phyloP scores from a whole-genome alignment of 1,284 basidiomycete species.

The Mycosarcoma mackinlayi region DNA sequence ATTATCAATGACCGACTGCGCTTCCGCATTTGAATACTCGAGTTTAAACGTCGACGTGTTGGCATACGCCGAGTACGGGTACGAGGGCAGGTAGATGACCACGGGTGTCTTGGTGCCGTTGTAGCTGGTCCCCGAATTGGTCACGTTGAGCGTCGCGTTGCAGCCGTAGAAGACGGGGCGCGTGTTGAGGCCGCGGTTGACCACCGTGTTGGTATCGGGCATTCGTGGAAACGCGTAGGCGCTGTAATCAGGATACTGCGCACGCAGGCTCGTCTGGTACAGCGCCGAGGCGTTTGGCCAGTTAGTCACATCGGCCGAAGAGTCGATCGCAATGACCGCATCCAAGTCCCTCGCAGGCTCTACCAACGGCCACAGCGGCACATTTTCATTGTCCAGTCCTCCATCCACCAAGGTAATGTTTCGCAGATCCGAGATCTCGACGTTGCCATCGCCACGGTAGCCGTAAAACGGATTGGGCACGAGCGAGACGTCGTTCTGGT shows the following conservation, averaged over 20 bases:
- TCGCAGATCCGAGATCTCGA: conserved; percentile 41
- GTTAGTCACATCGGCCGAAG: conserved; percentile 72
- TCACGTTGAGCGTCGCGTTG: conserved; percentile 68
- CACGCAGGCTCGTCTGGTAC: conserved; percentile 63
- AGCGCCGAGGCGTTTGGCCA: conserved; percentile 76
- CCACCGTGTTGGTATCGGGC: conserved; percentile 72
- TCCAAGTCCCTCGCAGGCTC: conserved; percentile 76
- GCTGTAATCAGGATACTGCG: conserved; percentile 35
- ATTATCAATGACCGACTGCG: conserved; percentile 63
- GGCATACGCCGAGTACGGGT: conserved; percentile 69
- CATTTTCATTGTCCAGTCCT: conserved; percentile 71
- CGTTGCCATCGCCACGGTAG: conserved; percentile 58
- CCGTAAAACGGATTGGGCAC: conserved; percentile 70
- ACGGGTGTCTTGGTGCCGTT: conserved; percentile 68
- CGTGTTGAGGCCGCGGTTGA: conserved; percentile 76
- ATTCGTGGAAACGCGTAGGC: conserved; percentile 69
- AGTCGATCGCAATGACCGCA: conserved; percentile 78
- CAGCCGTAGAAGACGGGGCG: conserved; percentile 83
- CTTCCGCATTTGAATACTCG: conserved; percentile 60
- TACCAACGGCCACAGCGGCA: conserved; percentile 76
- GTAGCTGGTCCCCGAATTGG: conserved; percentile 40
- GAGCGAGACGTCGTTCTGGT: conserved; percentile 70
- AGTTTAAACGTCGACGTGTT: conserved; percentile 67
- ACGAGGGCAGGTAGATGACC: conserved; percentile 70
- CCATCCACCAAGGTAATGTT: conserved; percentile 64